phyloP scores from a whole-genome alignment of 352 stramenopile genomes.

The Pythium vanterpoolii region DNA sequence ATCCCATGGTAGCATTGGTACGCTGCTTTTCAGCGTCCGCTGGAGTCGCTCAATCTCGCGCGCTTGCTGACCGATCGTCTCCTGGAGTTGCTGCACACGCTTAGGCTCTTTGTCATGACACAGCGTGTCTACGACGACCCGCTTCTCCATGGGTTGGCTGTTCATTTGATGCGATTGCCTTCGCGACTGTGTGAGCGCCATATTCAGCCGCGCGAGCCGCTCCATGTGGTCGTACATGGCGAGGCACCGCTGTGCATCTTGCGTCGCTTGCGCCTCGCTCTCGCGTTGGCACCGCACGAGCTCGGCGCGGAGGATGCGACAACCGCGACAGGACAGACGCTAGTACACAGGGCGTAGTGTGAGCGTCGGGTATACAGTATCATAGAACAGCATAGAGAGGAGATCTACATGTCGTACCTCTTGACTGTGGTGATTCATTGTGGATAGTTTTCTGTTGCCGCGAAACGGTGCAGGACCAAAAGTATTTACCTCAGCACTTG shows the following conservation, averaged over 20 bases:
- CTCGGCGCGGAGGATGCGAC: constrained; percentile 5
- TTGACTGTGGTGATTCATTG: not conserved
- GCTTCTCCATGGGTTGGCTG: not conserved
- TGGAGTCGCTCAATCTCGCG: constrained; percentile 31
- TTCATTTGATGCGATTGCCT: not conserved
- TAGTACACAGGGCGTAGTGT: not conserved
- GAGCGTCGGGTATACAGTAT: no score
- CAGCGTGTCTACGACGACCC: not conserved
- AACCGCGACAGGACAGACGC: constrained; percentile 2
- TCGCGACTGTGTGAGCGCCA: constrained; percentile 16
- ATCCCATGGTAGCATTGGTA: constrained; percentile 11
- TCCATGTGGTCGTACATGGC: constrained; percentile 49
- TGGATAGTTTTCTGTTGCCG: not conserved
- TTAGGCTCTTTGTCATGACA: not conserved
- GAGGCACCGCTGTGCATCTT: constrained; percentile 36
- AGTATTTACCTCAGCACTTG: not conserved
- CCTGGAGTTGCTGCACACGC: constrained; percentile 27
- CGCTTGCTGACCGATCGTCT: constrained; percentile 37
- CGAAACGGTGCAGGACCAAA: not conserved
- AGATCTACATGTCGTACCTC: not conserved
- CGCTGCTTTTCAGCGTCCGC: constrained; percentile 15
- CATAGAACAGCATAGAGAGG: no score
- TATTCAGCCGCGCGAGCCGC: constrained; percentile 36
- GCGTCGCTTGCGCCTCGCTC: constrained; percentile 22
- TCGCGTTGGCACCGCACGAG: constrained; percentile 2